These are phyloP conservation scores for Phytophthora chlamydospora DNA, from an alignment of 352 stramenopile genomes.

Conservation along the genomic window DNA sequence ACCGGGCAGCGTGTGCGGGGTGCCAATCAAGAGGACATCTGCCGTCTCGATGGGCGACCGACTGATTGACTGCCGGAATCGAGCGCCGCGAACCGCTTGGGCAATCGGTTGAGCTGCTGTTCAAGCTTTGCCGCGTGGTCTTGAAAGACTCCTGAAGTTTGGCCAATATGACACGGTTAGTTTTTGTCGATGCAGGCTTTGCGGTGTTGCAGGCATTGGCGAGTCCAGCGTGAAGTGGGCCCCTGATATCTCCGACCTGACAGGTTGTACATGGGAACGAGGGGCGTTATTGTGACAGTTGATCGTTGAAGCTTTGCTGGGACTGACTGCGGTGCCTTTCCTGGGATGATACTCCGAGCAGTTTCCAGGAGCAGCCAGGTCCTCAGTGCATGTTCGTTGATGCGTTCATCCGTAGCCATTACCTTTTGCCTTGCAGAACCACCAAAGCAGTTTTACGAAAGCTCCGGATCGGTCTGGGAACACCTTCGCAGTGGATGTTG, in stretches of 20 bases:
- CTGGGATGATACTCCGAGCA: no score
- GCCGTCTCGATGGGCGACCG: neutral
- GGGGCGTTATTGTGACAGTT: conserved; percentile 17
- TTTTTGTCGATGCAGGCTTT: conserved; percentile 5
- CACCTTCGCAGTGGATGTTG: no score
- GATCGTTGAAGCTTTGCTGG: neutral
- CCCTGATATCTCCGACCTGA: conserved; percentile 22
- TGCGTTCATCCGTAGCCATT: no score
- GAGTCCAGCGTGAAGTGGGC: conserved; percentile 3
- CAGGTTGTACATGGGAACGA: neutral
- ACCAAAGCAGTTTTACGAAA: no score
- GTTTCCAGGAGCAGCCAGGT: no score
- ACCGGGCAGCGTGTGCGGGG: conserved; percentile 20
- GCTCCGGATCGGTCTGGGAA: no score
- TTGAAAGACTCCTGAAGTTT: conserved; percentile 10
- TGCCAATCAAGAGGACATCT: conserved; percentile 26
- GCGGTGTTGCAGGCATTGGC: neutral
- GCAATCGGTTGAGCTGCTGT: neutral
- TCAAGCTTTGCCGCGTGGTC: neutral
- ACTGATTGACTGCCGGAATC: conserved; percentile 14
- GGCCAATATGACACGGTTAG: neutral
- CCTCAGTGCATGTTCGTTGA: no score
- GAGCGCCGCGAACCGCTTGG: neutral
- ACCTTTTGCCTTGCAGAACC: no score
- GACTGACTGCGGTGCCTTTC: no score